Percentiles rank a stretch among this genome's conserved stretches.
phyloP scores from a whole-genome alignment of 805 yeast species.

The Zygosaccharomyces gambellarensis region DNA sequence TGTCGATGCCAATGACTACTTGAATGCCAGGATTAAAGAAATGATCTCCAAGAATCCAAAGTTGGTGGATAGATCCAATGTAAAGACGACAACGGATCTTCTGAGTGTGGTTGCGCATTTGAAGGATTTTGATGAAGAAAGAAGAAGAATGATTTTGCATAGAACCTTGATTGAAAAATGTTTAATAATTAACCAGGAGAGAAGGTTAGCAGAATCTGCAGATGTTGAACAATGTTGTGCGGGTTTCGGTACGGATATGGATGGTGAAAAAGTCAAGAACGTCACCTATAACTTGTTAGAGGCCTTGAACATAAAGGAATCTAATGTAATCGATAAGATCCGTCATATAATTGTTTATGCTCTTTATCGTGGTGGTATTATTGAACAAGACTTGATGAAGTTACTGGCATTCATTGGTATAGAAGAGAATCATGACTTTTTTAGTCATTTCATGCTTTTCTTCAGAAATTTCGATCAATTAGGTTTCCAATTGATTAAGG shows the following conservation, averaged over 20 bases:
- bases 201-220: conserved; percentile 64
- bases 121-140: conserved; percentile 62
- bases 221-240: conserved; percentile 82
- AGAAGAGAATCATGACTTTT: conserved; percentile 37
- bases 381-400: conserved; percentile 67
- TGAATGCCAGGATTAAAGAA: conserved; percentile 55
- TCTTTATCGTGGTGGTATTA: conserved; percentile 74
- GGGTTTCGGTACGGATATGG: conserved; percentile 64
- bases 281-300: conserved; percentile 59
- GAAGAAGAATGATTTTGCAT: conserved; percentile 57
- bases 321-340: conserved; percentile 61
- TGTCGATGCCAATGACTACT: conserved; percentile 61
- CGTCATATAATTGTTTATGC: conserved; percentile 73
- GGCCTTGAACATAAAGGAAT: conserved; percentile 45
- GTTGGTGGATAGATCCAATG: conserved; percentile 62
- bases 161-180: conserved; percentile 61
- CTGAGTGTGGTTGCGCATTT: conserved; percentile 69
- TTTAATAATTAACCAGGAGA: conserved; percentile 51
- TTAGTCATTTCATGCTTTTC: conserved; percentile 45
- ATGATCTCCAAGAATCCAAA: conserved; percentile 69
- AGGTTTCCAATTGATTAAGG: conserved; percentile 54
- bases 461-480: conserved; percentile 54
- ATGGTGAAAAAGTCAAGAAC: conserved; percentile 57
- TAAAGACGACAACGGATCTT: conserved; percentile 63
- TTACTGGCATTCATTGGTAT: conserved; percentile 52